Conservation (phyloP, 163 green algal species). For the Chlorella variabilis region DNA sequence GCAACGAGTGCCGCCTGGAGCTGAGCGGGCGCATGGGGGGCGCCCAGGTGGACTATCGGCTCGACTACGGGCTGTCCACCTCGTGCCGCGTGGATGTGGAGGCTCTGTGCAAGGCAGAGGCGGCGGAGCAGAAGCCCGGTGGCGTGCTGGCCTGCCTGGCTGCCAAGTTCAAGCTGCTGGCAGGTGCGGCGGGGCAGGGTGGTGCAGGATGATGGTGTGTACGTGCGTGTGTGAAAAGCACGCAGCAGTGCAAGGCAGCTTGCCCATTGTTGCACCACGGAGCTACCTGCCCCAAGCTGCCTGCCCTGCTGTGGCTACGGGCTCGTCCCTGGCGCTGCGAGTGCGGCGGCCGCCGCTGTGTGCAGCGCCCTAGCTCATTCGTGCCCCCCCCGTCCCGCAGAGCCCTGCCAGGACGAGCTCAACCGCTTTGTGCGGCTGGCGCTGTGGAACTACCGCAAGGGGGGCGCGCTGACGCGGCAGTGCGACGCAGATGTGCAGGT, state of each 20-base stretch:
- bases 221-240: too few relatives aligned
- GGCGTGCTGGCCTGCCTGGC: conserved; percentile 86
- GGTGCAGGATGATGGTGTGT: too few relatives aligned
- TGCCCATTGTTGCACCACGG: too few relatives aligned
- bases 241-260: too few relatives aligned
- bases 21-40: conserved; percentile 62
- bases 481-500: conserved; percentile 60
- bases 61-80: conserved; percentile 1
- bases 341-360: too few relatives aligned
- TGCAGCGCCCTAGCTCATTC: too few relatives aligned
- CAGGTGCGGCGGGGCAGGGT: not conserved
- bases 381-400: conserved; percentile 7
- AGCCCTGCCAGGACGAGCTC: conserved; percentile 73
- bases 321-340: too few relatives aligned
- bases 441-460: conserved; percentile 81
- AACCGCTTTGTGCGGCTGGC: conserved; percentile 76
- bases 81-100: conserved; percentile 59
- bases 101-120: conserved; percentile 63
- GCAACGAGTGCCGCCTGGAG: conserved; percentile 68
- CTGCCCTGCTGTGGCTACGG: too few relatives aligned
- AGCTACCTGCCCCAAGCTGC: too few relatives aligned
- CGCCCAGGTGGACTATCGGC: conserved; percentile 3
- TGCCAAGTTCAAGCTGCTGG: conserved; percentile 48
- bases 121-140: conserved; percentile 65
- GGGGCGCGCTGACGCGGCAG: conserved; percentile 60